phyloP scores from a whole-genome alignment of 768 basidiomycete genomes.

The Ephemerocybe angulata region DNA sequence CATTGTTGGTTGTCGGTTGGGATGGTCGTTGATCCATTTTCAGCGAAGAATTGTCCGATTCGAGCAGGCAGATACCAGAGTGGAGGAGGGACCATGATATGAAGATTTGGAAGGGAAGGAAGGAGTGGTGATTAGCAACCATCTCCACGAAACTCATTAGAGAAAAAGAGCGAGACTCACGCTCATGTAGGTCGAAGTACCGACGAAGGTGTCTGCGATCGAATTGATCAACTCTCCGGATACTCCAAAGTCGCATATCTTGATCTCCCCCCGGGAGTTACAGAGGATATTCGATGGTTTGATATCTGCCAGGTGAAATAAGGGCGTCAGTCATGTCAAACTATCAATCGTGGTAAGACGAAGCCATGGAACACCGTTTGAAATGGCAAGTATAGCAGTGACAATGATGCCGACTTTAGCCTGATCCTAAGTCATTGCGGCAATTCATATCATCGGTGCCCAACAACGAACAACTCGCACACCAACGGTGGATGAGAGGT shows the following conservation, averaged over 20 bases:
- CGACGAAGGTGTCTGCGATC: constrained; percentile 98
- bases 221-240: constrained; percentile 99
- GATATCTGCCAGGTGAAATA: constrained; percentile 85
- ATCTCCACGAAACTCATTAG: constrained; percentile 4
- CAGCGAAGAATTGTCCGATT: no score
- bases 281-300: constrained; percentile 97
- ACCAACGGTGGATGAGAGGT: constrained; percentile 3
- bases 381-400: constrained; percentile 11
- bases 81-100: no score
- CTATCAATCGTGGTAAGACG: no score
- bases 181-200: constrained; percentile 99
- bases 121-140: not conserved
- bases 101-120: constrained; percentile 10
- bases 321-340: not conserved
- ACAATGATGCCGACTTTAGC: not conserved
- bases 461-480: not conserved
- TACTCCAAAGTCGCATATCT: constrained; percentile 99
- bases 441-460: not conserved
- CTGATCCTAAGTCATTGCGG: not conserved
- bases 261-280: constrained; percentile 94
- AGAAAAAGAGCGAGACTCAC: constrained; percentile 55
- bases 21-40: no score
- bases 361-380: no score
- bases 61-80: no score
- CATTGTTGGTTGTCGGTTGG: no score